Evolutionary conservation across 2,329 filamentous ascomycete species (phyloP), one percentile per base, ranked within the genome.

Genomic region (Ilyonectria robusta): DNA sequence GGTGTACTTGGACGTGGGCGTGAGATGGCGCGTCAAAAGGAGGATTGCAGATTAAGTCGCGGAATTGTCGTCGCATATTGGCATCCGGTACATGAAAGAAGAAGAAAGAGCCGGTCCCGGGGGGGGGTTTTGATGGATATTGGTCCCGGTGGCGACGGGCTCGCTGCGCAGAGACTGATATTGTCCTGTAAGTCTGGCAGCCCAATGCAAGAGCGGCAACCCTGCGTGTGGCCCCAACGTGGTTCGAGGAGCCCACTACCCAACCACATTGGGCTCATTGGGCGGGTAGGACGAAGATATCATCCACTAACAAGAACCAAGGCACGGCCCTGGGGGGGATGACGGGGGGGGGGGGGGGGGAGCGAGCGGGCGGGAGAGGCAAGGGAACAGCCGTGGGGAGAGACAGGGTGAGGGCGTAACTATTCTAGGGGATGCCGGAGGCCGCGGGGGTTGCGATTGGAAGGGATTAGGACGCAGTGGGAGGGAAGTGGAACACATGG

Each of bases 201-300:
- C 74, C 74, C 74, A 76, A 76, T 72, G 61, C 64, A 66, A 67
- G 53, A 62, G 29, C 50, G 58, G 53, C 44, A 74, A 69, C 72
- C 73, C 62, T 75, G 73, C 62, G 51, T 58, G 51, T 68, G 48
- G 59, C 51, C 62, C 68, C 60, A 66, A 26, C 59, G 69, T 67
- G 71, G 73, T 73, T 69, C 71, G 67, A 75, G 72, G 66, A 26
- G 26, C 72, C 73, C 71, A 76, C 74, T 50, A 62, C 71, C 74
- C 72, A 73, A 67, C 69, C 62, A 63, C 56, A 62, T 69, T 70
- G 70, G 73, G 73, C 73, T 68, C 71, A 29, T 50, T 50, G 42
- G 46, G 53, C 62, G 50, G 29, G 46, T 15, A 10, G 46, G 19
- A 8, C 7, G 5, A n/a, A 11, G 8, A 46, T 46, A 21, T 48